phyloP scores from a whole-genome alignment of 139 green algal genomes.

The Medakamo hakoo region DNA sequence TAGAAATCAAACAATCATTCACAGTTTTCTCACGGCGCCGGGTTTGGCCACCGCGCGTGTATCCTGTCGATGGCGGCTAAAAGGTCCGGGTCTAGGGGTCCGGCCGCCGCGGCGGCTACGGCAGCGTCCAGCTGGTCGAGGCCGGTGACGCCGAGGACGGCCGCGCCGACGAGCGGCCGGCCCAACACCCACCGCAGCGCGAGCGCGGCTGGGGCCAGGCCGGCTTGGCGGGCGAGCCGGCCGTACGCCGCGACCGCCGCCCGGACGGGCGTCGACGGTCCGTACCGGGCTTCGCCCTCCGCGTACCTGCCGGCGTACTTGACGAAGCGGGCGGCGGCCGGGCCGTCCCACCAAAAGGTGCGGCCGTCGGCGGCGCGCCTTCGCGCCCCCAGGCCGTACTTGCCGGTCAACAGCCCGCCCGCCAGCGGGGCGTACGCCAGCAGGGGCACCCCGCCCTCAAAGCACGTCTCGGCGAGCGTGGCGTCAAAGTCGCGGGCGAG shows the following conservation, averaged over 20 bases:
- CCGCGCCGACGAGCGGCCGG: slow-evolving; percentile 33
- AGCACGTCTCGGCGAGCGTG: slow-evolving; percentile 53
- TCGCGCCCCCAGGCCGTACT: slow-evolving; percentile 32
- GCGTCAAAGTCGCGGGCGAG: slow-evolving; percentile 64
- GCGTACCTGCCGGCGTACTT: slow-evolving; percentile 60
- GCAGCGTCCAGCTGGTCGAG: slow-evolving; percentile 27
- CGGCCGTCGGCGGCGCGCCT: no score
- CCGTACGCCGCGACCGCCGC: slow-evolving; percentile 43
- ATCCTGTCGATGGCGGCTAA: slow-evolving; percentile 9
- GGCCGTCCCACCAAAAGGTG: no score
- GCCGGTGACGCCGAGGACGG: slow-evolving; percentile 40
- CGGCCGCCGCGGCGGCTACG: slow-evolving; percentile 28
- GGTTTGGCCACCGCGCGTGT: slow-evolving; percentile 16
- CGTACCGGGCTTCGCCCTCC: slow-evolving; percentile 67
- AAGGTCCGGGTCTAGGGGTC: slow-evolving; percentile 2
- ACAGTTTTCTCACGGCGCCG: slow-evolving; percentile 12
- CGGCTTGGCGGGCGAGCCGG: slow-evolving; percentile 26
- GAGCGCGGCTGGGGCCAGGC: slow-evolving; percentile 40
- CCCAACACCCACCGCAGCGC: slow-evolving; percentile 46
- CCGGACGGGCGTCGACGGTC: slow-evolving; percentile 38
- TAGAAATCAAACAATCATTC: not conserved
- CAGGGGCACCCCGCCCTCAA: slow-evolving; percentile 44
- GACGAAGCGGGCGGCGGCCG: slow-evolving; percentile 35
- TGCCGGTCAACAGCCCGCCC: slow-evolving; percentile 80
- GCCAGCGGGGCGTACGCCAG: slow-evolving; percentile 77